Evolutionary conservation across 352 stramenopile genomes (phyloP), one percentile per base, ranked within the genome.

Genomic region (Globisporangium lucens): DNA sequence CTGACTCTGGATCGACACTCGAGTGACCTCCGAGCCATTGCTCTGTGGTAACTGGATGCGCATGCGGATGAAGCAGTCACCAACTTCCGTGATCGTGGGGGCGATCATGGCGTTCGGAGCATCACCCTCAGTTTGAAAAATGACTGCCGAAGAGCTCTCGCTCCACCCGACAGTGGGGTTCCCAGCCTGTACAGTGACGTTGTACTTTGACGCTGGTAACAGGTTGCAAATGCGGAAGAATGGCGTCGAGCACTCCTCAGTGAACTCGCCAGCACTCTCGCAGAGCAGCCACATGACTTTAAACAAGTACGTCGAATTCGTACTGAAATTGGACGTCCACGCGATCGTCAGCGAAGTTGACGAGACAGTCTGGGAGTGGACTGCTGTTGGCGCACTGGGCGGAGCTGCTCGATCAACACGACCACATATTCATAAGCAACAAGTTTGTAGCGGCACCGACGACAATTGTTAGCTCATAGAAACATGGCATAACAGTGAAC

Each of bases 161-260:
- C 81, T 86, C 81, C 79, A 86, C 0, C 81, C 81, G 17, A 83
- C 67, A 0, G 65, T 73, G 65, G 74, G 72, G 33, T 87, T 88
- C 6, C 79, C 79, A 1, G 79, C 76, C 41, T 83, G 76, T 0
- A 89, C 74, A 1, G 29, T 58, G 6, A 87, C 68, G 1, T 71
- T 51, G 58, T 89, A 89, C 33, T 63, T 35, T 6, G 79, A 75
- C 17, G 81, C 77, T 4, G 81, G 79, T 46, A 86, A 63, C 5
- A 89, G 35, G 35, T 82, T 77, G 22, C 53, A 35, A 20, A 89
- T 73, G 6, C 70, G 70, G 43, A 72, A 83, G 13, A 35, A 56
- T 2, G 67, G 35, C 2, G 49, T 52, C 0, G 46, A 53, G 58
- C 75, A 86, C 22, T 75, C 75, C 6, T 68, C 71, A 4, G 61